These are phyloP conservation scores for Colletotrichum chlorophyti DNA, from an alignment of 2,329 filamentous ascomycete species.

Conservation along the genomic window DNA sequence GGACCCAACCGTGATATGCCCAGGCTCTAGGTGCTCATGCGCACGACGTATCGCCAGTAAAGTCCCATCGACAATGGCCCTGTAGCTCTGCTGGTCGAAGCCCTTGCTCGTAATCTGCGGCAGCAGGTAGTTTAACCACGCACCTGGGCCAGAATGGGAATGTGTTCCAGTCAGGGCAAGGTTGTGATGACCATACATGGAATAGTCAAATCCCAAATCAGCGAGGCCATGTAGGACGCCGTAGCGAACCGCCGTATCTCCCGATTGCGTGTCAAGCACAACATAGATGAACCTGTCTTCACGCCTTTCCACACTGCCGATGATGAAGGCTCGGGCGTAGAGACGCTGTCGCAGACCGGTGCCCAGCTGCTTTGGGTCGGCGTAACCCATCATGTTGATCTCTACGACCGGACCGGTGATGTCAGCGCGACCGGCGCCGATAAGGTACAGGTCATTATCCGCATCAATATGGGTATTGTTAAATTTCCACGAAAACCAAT, in stretches of 20 bases:
- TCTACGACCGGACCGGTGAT: conserved; percentile 80
- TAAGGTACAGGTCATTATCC: conserved; percentile 48
- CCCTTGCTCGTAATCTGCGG: conserved; percentile 88
- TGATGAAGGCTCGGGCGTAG: conserved; percentile 86
- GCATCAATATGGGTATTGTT: not conserved
- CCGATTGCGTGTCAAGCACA: conserved; percentile 84
- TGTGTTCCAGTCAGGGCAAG: conserved; percentile 92
- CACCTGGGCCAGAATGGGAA: conserved; percentile 87
- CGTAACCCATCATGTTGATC: conserved; percentile 90
- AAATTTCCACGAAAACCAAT: not conserved
- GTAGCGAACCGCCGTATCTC: conserved; percentile 85
- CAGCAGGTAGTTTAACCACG: conserved; percentile 90
- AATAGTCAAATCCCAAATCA: conserved; percentile 73
- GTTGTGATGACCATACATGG: conserved; percentile 78
- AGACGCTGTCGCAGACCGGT: conserved; percentile 84
- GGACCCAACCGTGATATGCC: conserved; percentile 70
- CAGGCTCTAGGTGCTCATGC: conserved; percentile 63
- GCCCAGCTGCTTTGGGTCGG: conserved; percentile 79
- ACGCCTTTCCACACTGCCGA: conserved; percentile 71
- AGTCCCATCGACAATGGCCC: conserved; percentile 85
- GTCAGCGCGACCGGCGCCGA: conserved; percentile 61
- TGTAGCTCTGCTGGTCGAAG: conserved; percentile 85
- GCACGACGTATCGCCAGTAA: conserved; percentile 80
- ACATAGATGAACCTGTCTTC: conserved; percentile 82
- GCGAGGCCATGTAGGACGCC: conserved; percentile 79